phyloP scores from a whole-genome alignment of 352 stramenopile species.

The Albugo candida region DNA sequence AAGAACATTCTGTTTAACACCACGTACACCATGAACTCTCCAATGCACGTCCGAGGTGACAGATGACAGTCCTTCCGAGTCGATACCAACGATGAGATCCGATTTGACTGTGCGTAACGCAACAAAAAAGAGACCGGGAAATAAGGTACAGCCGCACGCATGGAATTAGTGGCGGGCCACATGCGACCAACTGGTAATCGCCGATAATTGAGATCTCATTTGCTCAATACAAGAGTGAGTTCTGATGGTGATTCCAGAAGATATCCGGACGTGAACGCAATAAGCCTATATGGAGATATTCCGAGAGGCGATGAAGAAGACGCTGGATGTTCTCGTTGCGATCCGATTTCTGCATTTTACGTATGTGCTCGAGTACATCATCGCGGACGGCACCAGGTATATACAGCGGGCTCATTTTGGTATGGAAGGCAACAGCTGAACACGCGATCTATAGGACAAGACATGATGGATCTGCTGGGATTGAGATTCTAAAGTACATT shows the following conservation, averaged over 20 bases:
- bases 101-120: constrained; percentile 56
- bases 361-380: constrained; percentile 42
- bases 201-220: constrained; percentile 96
- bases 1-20: constrained; percentile 44
- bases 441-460: constrained; percentile 11
- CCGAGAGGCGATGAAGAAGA: constrained; percentile 20
- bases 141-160: constrained; percentile 69
- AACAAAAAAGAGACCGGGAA: constrained; percentile 45
- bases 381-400: constrained; percentile 44
- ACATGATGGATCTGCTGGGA: background rate
- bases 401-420: constrained; percentile 59
- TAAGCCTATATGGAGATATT: constrained; percentile 12
- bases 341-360: constrained; percentile 17
- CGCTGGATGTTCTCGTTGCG: constrained; percentile 20
- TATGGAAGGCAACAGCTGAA: constrained; percentile 35
- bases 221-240: constrained; percentile 80
- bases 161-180: constrained; percentile 74
- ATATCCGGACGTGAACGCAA: constrained; percentile 12
- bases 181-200: constrained; percentile 84
- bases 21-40: constrained; percentile 42
- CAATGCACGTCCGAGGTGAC: constrained; percentile 5
- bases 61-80: constrained; percentile 9
- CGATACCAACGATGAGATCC: constrained; percentile 41
- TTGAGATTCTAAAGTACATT: constrained; percentile 8
- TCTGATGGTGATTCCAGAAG: constrained; percentile 30